Evolutionary conservation across 805 yeast genomes (phyloP).

Genomic region (Suhomyces xylopsoci): DNA sequence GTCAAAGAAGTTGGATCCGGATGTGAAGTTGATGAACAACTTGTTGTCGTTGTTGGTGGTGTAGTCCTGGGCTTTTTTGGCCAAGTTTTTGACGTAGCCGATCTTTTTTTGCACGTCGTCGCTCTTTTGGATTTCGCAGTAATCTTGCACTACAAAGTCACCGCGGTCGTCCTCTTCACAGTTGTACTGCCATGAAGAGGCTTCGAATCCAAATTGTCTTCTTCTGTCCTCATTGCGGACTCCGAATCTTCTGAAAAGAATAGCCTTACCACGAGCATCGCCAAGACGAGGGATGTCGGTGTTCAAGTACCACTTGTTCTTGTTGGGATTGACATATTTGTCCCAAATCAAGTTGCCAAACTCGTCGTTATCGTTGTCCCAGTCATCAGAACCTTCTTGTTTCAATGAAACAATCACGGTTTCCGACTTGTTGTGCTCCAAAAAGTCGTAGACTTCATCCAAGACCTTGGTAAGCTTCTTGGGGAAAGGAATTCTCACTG

Average conservation of each 20-base stretch:
- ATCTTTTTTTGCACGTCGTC: constrained; percentile 57
- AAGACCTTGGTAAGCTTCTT: constrained; percentile 50
- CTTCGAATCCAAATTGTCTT: constrained; percentile 61
- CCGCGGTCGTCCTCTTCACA: constrained; percentile 66
- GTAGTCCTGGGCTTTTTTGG: constrained; percentile 51
- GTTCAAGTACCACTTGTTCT: constrained; percentile 59
- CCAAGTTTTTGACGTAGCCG: constrained; percentile 52
- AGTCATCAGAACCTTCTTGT: constrained; percentile 67
- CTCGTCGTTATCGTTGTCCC: constrained; percentile 63
- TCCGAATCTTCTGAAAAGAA: constrained; percentile 72
- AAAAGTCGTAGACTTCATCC: constrained; percentile 56
- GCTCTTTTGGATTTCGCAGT: constrained; percentile 55
- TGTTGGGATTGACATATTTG: constrained; percentile 46
- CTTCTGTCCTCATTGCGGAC: constrained; percentile 44
- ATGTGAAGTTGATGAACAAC: constrained; percentile 67
- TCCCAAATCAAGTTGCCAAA: constrained; percentile 62
- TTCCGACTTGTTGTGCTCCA: constrained; percentile 53
- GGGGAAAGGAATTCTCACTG: constrained; percentile 60
- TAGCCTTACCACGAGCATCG: constrained; percentile 63
- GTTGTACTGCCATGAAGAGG: constrained; percentile 64
- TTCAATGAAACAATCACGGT: constrained; percentile 65
- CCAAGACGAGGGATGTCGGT: constrained; percentile 55
- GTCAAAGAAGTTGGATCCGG: constrained; percentile 71
- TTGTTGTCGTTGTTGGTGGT: constrained; percentile 47
- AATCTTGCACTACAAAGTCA: constrained; percentile 64